Base-by-base conservation (phyloP, 257 asterid species). In the Avicennia marina region DNA sequence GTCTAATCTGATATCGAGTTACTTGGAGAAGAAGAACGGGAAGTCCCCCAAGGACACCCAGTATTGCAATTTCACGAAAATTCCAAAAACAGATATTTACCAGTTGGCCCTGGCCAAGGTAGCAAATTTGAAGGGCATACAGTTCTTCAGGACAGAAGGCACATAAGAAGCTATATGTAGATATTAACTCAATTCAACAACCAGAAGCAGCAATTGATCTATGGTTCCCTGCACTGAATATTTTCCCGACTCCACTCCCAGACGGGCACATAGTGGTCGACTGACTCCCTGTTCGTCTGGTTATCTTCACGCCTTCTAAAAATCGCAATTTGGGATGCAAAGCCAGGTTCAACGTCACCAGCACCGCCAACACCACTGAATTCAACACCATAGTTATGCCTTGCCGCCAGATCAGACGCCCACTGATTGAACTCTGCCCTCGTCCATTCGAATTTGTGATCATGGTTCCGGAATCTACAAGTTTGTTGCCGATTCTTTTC, bases 401-500 rank as follows among this genome's bases (percentile, higher is more conserved):
- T 70, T 4, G 27, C 26, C 5, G 96, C 89, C 27, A 91, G 80
- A 15, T 65, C 85, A 20, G 80, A 71, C 0, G 98, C 96, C 98
- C 98, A 91, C 0, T 44, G 72, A 64, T 71, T 36, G 36, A 91
- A 91, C 70, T 91, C 94, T 43, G 75, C 81, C 57, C 98, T 69
- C 1, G 96, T 88, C 98, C 98, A 91, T 65, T 88, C 96, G 18
- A 91, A 91, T 70, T 88, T 91, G 79, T 91, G 98, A 38, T 91
- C 98, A 27, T 85, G 90, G 76, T 91, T 91, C 47, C 98, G 75
- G 78, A 88, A 91, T 70, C 83, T 88, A 60, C 76, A 76, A 9
- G 72, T 2, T 24, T 77, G 87, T 6, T 56, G 53, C 51, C 72
- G 83, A 65, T 63, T 72, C 64, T 70, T 82, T 53, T 85, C 96